Evolutionary conservation across 2,329 filamentous ascomycete genomes (phyloP).

Genomic region (Colletotrichum agaves): DNA sequence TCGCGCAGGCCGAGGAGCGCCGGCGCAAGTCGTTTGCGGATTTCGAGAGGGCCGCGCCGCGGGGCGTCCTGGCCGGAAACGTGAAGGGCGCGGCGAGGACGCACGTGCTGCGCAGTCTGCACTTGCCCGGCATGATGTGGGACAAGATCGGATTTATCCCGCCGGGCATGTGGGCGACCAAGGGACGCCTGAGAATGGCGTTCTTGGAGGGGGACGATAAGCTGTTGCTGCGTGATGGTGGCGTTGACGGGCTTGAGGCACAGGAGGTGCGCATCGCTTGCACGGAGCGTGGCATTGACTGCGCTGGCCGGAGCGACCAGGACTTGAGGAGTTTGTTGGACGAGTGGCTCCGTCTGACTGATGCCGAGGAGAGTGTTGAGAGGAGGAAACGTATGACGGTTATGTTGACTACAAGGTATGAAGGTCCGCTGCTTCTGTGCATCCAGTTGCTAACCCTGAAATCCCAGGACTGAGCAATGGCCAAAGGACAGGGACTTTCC

Average conservation of each 20-base stretch:
- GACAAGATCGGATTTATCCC: constrained; percentile 61
- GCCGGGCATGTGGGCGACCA: constrained; percentile 62
- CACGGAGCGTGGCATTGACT: constrained; percentile 73
- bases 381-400: constrained; percentile 52
- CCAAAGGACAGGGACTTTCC: constrained; percentile 53
- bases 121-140: constrained; percentile 60
- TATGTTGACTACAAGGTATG: constrained; percentile 55
- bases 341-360: constrained; percentile 61
- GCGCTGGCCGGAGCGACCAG: constrained; percentile 65
- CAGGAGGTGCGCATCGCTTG: constrained; percentile 78
- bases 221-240: constrained; percentile 73
- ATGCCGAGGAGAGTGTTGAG: constrained; percentile 49
- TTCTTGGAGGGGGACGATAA: constrained; percentile 78
- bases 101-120: constrained; percentile 56
- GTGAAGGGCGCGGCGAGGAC: constrained; percentile 42
- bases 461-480: constrained; percentile 52
- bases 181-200: constrained; percentile 64
- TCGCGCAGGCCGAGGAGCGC: constrained; percentile 65
- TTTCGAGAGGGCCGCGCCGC: constrained; percentile 46
- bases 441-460: constrained; percentile 27
- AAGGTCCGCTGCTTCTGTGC: constrained; percentile 5
- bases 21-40: constrained; percentile 61
- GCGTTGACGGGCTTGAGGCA: constrained; percentile 64
- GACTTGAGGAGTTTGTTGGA: constrained; percentile 61
- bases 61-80: constrained; percentile 47